Conservation (phyloP, 2,329 filamentous ascomycete species). For the Thermoascus crustaceus region DNA sequence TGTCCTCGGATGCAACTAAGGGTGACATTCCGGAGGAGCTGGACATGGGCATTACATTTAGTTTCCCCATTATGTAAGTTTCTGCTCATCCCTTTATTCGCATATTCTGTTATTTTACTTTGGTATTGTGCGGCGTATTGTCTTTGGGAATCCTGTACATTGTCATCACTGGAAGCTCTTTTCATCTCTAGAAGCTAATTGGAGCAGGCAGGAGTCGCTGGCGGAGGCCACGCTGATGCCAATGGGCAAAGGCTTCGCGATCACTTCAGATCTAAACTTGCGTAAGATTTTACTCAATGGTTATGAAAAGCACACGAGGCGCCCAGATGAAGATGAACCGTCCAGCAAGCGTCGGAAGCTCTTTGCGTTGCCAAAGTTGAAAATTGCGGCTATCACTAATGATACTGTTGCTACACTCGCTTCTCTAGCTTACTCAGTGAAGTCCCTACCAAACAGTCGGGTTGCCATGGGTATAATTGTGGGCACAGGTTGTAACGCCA, state of each 20-base stretch:
- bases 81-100: neutral
- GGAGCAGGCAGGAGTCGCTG: conserved; percentile 42
- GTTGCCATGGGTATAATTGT: conserved; percentile 74
- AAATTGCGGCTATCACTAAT: conserved; percentile 69
- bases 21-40: conserved; percentile 36
- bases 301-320: conserved; percentile 45
- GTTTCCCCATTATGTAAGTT: conserved; percentile 43
- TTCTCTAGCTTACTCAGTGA: conserved; percentile 65
- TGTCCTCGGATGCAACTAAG: conserved; percentile 32
- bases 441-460: conserved; percentile 52
- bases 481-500: conserved; percentile 74
- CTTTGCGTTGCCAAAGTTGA: conserved; percentile 54
- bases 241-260: conserved; percentile 52
- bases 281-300: conserved; percentile 47
- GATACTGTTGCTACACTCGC: conserved; percentile 73
- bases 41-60: conserved; percentile 43
- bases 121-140: neutral
- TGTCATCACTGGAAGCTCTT: too few relatives aligned
- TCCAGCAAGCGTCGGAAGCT: conserved; percentile 38
- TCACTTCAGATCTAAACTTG: conserved; percentile 47
- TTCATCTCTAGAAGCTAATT: too few relatives aligned
- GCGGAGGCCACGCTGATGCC: conserved; percentile 49
- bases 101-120: neutral
- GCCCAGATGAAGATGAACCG: conserved; percentile 30
- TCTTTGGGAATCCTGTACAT: neutral